A percentile compares a stretch with the other conserved stretches of the same genome.
These are phyloP conservation scores for Decorospora gaudefroyi DNA, from an alignment of 2,329 filamentous ascomycete species.

Conservation along the genomic window DNA sequence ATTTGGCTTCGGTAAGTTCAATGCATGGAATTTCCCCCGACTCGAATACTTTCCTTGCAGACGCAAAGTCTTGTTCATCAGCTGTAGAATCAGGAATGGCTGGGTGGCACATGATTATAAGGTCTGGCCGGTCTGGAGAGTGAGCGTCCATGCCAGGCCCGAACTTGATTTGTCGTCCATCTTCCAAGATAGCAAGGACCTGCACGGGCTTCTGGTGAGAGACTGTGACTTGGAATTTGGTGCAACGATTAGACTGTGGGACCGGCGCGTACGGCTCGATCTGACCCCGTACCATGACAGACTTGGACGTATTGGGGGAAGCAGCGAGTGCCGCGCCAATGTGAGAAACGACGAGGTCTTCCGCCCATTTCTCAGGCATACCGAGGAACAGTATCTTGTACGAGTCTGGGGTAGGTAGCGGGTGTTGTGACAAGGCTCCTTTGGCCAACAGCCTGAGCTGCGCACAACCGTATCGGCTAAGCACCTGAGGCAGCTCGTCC, in stretches of 20 bases:
- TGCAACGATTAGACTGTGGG: constrained; percentile 38
- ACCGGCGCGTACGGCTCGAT: constrained; percentile 40
- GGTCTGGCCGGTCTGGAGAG: constrained; percentile 28
- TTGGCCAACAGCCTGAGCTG: constrained; percentile 38
- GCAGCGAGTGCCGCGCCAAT: constrained; percentile 42
- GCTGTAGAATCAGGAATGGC: constrained; percentile 11
- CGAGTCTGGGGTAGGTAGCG: constrained; percentile 32
- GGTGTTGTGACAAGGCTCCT: constrained; percentile 32
- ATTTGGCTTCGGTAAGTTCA: constrained; percentile 37
- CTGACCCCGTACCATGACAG: constrained; percentile 43
- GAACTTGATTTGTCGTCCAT: constrained; percentile 32
- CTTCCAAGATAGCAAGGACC: constrained; percentile 28
- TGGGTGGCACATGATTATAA: constrained; percentile 42
- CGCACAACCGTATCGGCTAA: constrained; percentile 33
- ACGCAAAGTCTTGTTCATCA: constrained; percentile 26
- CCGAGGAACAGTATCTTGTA: constrained; percentile 45
- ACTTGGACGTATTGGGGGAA: constrained; percentile 39
- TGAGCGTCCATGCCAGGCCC: constrained; percentile 12
- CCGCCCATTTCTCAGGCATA: constrained; percentile 36
- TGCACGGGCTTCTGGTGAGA: constrained; percentile 13
- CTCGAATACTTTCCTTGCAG: constrained; percentile 32
- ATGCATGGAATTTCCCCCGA: constrained; percentile 35
- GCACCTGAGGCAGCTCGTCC: constrained; percentile 29
- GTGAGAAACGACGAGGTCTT: constrained; percentile 35
- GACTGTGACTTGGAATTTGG: constrained; percentile 17